These are phyloP conservation scores for Hypericum androsaemum DNA, from an alignment of 345 rosid genomes.

Conservation along the genomic window DNA sequence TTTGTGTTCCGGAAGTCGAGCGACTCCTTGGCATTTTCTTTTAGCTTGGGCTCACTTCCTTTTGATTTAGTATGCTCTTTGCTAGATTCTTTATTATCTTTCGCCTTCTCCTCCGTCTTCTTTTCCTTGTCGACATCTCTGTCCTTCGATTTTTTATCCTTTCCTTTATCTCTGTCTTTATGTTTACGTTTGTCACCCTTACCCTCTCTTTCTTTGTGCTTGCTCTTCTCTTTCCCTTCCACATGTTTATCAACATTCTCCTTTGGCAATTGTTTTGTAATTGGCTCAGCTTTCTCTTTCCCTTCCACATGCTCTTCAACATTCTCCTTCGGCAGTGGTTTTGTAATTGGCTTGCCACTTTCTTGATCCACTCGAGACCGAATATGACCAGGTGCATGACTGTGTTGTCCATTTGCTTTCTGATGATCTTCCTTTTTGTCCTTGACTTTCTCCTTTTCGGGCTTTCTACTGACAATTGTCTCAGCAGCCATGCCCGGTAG, in stretches of 20 bases:
- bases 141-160: constrained; percentile 24
- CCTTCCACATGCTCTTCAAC: constrained; percentile 23
- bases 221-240: constrained; percentile 30
- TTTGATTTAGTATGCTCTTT: constrained; percentile 28
- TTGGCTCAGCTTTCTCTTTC: constrained; percentile 30
- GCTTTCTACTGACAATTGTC: constrained; percentile 8
- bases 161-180: constrained; percentile 20
- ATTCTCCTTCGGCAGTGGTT: constrained; percentile 33
- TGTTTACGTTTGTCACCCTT: constrained; percentile 29
- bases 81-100: constrained; percentile 23
- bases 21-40: constrained; percentile 15
- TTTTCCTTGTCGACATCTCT: constrained; percentile 28
- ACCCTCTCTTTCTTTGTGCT: constrained; percentile 18
- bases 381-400: constrained; percentile 13
- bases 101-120: constrained; percentile 34
- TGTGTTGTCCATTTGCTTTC: constrained; percentile 22
- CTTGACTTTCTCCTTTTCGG: constrained; percentile 23
- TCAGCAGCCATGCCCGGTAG: constrained; percentile 17
- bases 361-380: constrained; percentile 26
- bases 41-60: constrained; percentile 11
- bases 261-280: constrained; percentile 29
- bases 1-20: constrained; percentile 14
- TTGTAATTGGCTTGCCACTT: constrained; percentile 21
- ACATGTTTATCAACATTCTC: constrained; percentile 23
- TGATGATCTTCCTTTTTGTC: constrained; percentile 23